These are phyloP conservation scores for Zymoseptoria ardabiliae DNA, from an alignment of 2,329 filamentous ascomycete genomes.

Conservation along the genomic window DNA sequence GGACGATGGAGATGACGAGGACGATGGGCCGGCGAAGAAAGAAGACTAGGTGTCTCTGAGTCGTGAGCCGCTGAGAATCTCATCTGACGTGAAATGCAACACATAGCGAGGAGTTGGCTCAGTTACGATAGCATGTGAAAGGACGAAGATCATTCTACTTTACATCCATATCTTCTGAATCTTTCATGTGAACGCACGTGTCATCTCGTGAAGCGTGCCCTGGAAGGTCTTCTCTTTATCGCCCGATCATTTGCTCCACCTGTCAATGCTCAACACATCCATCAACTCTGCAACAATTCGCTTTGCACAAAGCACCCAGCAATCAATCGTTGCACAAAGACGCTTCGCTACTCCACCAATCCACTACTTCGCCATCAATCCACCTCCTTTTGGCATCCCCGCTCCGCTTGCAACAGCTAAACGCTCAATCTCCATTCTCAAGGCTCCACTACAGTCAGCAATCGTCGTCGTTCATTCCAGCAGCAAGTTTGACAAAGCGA, in stretches of 20 bases:
- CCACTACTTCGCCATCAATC: not conserved
- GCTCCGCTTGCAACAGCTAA: not conserved
- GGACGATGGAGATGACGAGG: slow-evolving; percentile 22
- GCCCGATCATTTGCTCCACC: not conserved
- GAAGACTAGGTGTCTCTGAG: not conserved
- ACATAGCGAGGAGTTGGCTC: slow-evolving; percentile 7
- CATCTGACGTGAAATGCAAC: not conserved
- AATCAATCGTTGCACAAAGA: not conserved
- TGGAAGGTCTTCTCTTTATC: not conserved
- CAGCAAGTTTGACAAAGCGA: not conserved
- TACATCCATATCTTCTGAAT: not conserved
- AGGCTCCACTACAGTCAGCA: not conserved
- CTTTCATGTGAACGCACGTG: not conserved
- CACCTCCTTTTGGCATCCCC: not conserved
- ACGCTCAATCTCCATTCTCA: not conserved
- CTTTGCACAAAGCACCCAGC: not conserved
- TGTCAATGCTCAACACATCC: not conserved
- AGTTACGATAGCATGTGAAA: slow-evolving; percentile 1
- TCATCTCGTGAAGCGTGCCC: not conserved
- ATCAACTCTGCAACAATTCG: not conserved
- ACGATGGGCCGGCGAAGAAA: slow-evolving; percentile 24
- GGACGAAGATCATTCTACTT: not conserved
- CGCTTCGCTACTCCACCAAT: not conserved
- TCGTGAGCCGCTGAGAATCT: not conserved
- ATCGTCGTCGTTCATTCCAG: not conserved